Percentiles rank a stretch among this genome's conserved stretches.
phyloP scores from a whole-genome alignment of 768 basidiomycete genomes.

The Podaxis carcinomalis region DNA sequence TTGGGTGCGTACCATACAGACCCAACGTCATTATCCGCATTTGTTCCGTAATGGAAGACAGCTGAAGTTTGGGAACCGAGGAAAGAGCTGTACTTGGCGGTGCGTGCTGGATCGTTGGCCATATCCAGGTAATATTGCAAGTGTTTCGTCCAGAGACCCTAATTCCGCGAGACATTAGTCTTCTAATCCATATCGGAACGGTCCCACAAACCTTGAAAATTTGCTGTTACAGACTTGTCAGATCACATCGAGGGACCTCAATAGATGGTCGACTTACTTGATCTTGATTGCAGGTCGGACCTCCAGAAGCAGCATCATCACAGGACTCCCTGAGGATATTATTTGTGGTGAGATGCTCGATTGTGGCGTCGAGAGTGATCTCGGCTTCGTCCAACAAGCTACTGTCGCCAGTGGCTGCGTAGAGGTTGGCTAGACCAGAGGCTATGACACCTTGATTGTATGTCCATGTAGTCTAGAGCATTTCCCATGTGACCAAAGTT shows the following conservation, averaged over 20 bases:
- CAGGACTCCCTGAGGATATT: constrained; percentile 49
- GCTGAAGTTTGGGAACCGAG: constrained; percentile 37
- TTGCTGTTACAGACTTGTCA: constrained; percentile 25
- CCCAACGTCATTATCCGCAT: constrained; percentile 36
- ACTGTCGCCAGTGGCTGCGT: constrained; percentile 31
- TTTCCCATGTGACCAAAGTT: neutral
- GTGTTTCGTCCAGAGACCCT: constrained; percentile 53
- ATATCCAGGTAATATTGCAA: constrained; percentile 45
- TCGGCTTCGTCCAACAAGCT: constrained; percentile 43
- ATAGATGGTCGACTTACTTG: constrained; percentile 26
- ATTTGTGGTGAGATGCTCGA: constrained; percentile 32
- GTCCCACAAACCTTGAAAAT: constrained; percentile 33
- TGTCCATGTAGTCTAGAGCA: constrained; percentile 48
- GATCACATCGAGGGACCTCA: neutral
- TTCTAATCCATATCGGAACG: neutral
- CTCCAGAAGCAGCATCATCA: constrained; percentile 37
- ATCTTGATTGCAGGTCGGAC: constrained; percentile 39
- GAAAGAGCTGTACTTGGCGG: constrained; percentile 38
- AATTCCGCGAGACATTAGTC: neutral
- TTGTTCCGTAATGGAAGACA: constrained; percentile 40
- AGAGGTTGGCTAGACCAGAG: constrained; percentile 46
- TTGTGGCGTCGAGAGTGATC: constrained; percentile 49
- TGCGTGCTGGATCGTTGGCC: constrained; percentile 37
- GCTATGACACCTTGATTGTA: constrained; percentile 60
- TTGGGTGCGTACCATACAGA: constrained; percentile 43